Evolutionary conservation across 768 basidiomycete genomes (phyloP).

Genomic region (Rhizopogon salebrosus): DNA sequence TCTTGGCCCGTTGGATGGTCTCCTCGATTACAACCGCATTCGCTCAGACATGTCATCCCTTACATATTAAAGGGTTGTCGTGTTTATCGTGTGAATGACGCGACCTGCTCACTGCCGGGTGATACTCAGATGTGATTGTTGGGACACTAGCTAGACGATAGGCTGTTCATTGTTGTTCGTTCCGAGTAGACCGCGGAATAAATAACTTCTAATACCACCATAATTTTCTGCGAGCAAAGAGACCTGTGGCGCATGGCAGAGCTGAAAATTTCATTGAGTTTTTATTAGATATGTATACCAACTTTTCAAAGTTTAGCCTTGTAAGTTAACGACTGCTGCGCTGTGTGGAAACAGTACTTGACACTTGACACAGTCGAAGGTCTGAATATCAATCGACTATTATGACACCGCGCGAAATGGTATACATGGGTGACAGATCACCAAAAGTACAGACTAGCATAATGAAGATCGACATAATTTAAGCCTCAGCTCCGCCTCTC

Average conservation of each 20-base stretch:
- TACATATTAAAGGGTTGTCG: constrained; percentile 44
- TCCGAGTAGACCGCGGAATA: constrained; percentile 17
- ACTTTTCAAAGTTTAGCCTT: too few species aligned
- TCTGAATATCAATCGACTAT: too few species aligned
- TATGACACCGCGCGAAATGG: too few species aligned
- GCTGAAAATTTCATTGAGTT: too few species aligned
- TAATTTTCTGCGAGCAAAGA: neutral
- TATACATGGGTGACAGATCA: neutral
- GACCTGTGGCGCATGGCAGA: too few species aligned
- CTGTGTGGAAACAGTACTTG: too few species aligned
- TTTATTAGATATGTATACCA: too few species aligned
- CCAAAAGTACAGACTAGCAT: neutral
- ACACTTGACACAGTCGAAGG: too few species aligned
- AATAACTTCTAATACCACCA: constrained; percentile 10
- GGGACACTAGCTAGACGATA: constrained; percentile 16
- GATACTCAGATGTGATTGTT: neutral
- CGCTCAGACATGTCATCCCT: constrained; percentile 80
- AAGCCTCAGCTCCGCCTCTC: constrained; percentile 21
- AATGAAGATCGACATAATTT: neutral
- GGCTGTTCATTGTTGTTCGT: constrained; percentile 12
- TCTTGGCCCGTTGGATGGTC: constrained; percentile 84
- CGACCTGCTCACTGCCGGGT: neutral
- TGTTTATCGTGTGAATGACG: neutral
- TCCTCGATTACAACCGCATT: constrained; percentile 92
- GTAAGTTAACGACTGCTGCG: too few species aligned